phyloP scores from a whole-genome alignment of 2,329 filamentous ascomycete species.

The Didymella exigua region DNA sequence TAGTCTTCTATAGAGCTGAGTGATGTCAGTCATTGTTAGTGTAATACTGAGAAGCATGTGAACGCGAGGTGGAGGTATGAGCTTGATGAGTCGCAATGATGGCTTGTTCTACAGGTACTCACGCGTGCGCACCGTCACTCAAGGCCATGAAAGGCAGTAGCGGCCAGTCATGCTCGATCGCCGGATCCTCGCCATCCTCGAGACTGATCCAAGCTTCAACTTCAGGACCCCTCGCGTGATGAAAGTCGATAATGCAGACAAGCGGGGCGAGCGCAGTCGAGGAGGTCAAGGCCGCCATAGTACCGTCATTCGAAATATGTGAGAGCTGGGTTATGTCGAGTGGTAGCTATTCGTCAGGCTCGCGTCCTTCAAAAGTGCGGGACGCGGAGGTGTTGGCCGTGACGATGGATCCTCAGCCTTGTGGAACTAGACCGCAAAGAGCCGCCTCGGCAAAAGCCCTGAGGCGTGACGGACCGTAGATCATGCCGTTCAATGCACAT shows the following conservation, averaged over 20 bases:
- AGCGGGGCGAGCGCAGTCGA: slow-evolving; percentile 35
- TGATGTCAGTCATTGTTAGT: slow-evolving; percentile 12
- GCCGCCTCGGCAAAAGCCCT: slow-evolving; percentile 23
- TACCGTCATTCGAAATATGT: slow-evolving; percentile 21
- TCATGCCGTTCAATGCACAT: slow-evolving; percentile 1
- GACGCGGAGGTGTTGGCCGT: slow-evolving; percentile 30
- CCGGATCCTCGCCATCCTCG: slow-evolving; percentile 76
- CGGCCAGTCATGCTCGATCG: slow-evolving; percentile 84
- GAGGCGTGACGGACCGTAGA: slow-evolving; percentile 13
- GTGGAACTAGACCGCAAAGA: slow-evolving; percentile 21
- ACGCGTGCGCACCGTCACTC: slow-evolving; percentile 94
- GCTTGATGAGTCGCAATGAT: slow-evolving; percentile 44
- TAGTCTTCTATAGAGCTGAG: slow-evolving; percentile 87
- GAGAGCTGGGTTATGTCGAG: slow-evolving; percentile 1
- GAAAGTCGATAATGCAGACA: slow-evolving; percentile 60
- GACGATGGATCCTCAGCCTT: slow-evolving; percentile 35
- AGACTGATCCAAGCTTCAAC: slow-evolving; percentile 89
- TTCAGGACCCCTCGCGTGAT: slow-evolving; percentile 75
- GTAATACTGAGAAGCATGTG: neutral
- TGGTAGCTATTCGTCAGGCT: slow-evolving; percentile 20
- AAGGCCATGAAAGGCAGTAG: slow-evolving; percentile 95
- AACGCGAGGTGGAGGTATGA: neutral
- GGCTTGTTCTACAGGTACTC: slow-evolving; percentile 26
- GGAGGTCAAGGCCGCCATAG: slow-evolving; percentile 48
- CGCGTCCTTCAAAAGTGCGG: slow-evolving; percentile 25